phyloP scores from a whole-genome alignment of 2,329 filamentous ascomycete genomes.

The Didymella pinodella region DNA sequence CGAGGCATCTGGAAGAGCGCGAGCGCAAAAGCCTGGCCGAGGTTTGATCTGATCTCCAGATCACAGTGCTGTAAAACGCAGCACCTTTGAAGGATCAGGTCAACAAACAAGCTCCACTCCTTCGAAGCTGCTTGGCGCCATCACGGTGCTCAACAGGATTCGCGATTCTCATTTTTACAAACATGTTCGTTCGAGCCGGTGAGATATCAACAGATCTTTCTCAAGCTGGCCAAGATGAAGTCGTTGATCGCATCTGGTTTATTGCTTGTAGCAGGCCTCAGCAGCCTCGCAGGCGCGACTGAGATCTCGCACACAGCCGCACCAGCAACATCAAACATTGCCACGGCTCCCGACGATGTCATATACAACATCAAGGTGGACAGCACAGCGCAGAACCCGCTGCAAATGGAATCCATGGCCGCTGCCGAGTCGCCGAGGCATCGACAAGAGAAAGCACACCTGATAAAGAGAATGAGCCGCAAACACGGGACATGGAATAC shows the following conservation, averaged over 20 bases:
- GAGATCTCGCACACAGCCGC: not conserved
- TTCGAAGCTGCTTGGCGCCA: slow-evolving; percentile 12
- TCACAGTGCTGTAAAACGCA: too few species aligned
- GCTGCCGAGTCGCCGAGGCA: slow-evolving; percentile 23
- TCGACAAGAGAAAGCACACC: slow-evolving; percentile 30
- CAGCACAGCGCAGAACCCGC: slow-evolving; percentile 15
- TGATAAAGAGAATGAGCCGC: slow-evolving; percentile 31
- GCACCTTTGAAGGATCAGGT: too few species aligned
- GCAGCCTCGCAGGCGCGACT: not conserved
- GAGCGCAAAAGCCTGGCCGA: too few species aligned
- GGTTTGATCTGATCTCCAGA: too few species aligned
- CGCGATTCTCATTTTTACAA: not conserved
- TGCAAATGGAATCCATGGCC: slow-evolving; percentile 26
- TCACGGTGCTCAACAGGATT: slow-evolving; percentile 30
- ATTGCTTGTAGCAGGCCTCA: not conserved
- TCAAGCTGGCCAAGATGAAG: slow-evolving; percentile 1
- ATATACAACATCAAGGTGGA: not conserved
- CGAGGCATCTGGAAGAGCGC: too few species aligned
- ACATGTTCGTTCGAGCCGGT: not conserved
- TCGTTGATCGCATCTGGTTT: not conserved
- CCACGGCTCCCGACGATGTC: not conserved
- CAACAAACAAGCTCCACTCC: not conserved
- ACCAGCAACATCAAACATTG: not conserved
- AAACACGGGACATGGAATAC: slow-evolving; percentile 31
- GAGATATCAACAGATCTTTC: not conserved